Conservation (phyloP, 2,329 filamentous ascomycete species). For the Aspergillus neotritici region DNA sequence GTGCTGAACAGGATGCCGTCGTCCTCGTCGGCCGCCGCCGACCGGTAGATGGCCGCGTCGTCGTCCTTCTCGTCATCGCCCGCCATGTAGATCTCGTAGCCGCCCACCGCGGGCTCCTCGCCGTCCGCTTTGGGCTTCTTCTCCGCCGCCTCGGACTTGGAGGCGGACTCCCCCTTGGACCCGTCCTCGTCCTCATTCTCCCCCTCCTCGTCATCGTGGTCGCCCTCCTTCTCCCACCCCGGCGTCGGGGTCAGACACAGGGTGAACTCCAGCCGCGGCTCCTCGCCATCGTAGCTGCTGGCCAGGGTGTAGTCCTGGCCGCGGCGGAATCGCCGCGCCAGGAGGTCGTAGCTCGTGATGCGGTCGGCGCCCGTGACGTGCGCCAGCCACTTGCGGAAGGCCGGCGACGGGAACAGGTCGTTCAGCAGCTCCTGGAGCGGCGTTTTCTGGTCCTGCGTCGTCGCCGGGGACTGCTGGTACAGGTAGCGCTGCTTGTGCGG, state of each 20-base stretch:
- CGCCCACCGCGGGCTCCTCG: slow-evolving; percentile 41
- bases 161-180: slow-evolving; percentile 26
- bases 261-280: slow-evolving; percentile 78
- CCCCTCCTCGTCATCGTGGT: slow-evolving; percentile 47
- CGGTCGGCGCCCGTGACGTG: slow-evolving; percentile 66
- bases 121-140: slow-evolving; percentile 17
- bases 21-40: slow-evolving; percentile 62
- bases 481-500: slow-evolving; percentile 94
- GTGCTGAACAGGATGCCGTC: slow-evolving; percentile 66
- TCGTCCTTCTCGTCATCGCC: slow-evolving; percentile 67
- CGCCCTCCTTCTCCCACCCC: slow-evolving; percentile 74
- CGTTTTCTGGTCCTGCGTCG: slow-evolving; percentile 30
- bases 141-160: slow-evolving; percentile 33
- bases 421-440: slow-evolving; percentile 73
- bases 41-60: slow-evolving; percentile 70
- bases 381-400: slow-evolving; percentile 86
- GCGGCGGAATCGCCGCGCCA: slow-evolving; percentile 81
- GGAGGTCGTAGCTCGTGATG: slow-evolving; percentile 66
- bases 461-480: slow-evolving; percentile 57
- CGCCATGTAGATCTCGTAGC: slow-evolving; percentile 79
- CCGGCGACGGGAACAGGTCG: slow-evolving; percentile 71
- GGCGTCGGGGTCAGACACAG: slow-evolving; percentile 76
- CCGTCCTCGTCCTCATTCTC: slow-evolving; percentile 40
- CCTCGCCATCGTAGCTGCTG: slow-evolving; percentile 65
- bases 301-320: slow-evolving; percentile 91